Base-by-base conservation (phyloP, 1,284 basidiomycete species). In the Mixia osmundae region DNA sequence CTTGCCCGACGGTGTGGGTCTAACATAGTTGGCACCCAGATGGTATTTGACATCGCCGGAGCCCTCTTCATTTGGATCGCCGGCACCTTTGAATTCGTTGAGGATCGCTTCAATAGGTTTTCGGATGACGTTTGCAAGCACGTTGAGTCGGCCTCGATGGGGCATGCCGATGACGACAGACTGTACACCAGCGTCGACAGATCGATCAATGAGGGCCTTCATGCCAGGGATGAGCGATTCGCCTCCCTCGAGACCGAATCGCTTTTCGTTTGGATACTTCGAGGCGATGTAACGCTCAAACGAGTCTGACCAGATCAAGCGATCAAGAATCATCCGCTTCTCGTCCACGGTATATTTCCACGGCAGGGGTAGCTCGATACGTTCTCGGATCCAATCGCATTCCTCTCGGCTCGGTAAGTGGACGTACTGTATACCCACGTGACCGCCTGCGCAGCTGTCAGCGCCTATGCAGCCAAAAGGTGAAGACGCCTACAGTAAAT, bases 231-330 rank as follows among this genome's bases (percentile, higher is more conserved):
- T 79, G 50, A 99, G 72, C 28, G 83, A 71, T 62, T 99, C 91
- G 59, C 85, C 91, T 44, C 91, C 91, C 60, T 99, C 91, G 37
- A 99, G 70, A 60, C 91, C 91, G 61, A 97, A 99, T 38, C 91
- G 78, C 63, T 99, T 99, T 65, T 97, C 91, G 62, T 94, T 97
- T 47, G 91, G 91, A 61, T 85, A 94, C 60, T 97, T 97, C 65
- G 74, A 80, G 16, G 85, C 75, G 49, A 97, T 87, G 65, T 94
- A 99, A 55, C 89, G 87, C 60, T 99, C 91, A 52, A 97, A 95
- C 4, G 80, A 78, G 57, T 97, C 89, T 20, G 89, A 97, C 91
- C 91, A 97, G 59, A 95, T 94, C 52, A 95, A 72, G 43, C 91
- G 79, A 61, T 97, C 91, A 41, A 97, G 70, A 47, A 99, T 91